Evolutionary conservation across 768 basidiomycete genomes (phyloP).

Genomic region (Trametes villosa): DNA sequence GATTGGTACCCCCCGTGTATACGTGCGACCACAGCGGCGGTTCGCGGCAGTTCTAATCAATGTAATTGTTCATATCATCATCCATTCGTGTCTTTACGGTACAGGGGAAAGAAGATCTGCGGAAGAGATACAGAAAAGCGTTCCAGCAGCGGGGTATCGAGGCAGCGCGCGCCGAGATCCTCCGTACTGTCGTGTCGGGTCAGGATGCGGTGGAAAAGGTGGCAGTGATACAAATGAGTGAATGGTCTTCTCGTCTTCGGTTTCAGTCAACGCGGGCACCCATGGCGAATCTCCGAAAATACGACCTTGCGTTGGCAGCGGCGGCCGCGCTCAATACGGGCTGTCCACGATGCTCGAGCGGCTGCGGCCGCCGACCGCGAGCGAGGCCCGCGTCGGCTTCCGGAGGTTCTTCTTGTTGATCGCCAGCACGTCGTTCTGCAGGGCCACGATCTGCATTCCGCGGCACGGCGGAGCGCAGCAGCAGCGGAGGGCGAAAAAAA

Average conservation of each 20-base stretch:
- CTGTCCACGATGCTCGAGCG: slow-evolving; percentile 68
- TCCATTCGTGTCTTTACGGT: background rate
- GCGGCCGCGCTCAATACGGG: slow-evolving; percentile 28
- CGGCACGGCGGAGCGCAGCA: too few relatives aligned
- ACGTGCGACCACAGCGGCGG: slow-evolving; percentile 6
- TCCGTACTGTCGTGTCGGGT: background rate
- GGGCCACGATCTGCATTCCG: slow-evolving; percentile 92
- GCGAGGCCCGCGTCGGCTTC: slow-evolving; percentile 78
- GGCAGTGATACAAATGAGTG: slow-evolving; percentile 15
- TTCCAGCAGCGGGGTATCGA: slow-evolving; percentile 2
- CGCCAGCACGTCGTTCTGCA: slow-evolving; percentile 91
- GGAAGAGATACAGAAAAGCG: background rate
- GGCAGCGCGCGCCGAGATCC: background rate
- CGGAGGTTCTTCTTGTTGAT: slow-evolving; percentile 93
- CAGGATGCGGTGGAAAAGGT: background rate
- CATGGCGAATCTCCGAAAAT: slow-evolving; percentile 2
- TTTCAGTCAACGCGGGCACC: slow-evolving; percentile 5
- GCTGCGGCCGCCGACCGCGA: slow-evolving; percentile 57
- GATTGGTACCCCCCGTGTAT: slow-evolving; percentile 17
- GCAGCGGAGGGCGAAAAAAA: background rate
- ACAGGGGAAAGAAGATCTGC: background rate
- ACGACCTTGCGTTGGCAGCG: background rate
- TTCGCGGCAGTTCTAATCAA: slow-evolving; percentile 7
- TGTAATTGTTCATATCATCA: slow-evolving; percentile 18
- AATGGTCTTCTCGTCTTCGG: slow-evolving; percentile 15